phyloP scores from a whole-genome alignment of 805 yeast genomes.

The Kurtzmaniella cleridarum region DNA sequence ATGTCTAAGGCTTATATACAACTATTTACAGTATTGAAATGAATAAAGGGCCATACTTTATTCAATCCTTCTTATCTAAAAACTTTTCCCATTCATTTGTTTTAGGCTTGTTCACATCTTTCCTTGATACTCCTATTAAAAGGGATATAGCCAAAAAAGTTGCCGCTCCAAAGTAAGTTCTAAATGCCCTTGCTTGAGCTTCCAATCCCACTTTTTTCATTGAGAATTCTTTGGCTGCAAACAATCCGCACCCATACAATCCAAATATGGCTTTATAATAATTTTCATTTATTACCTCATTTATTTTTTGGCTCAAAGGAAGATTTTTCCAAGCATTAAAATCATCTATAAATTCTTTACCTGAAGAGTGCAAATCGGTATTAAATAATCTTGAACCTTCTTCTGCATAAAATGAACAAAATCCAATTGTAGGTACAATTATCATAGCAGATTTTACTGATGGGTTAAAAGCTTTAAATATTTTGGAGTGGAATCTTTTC shows the following conservation, averaged over 20 bases:
- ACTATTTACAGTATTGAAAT: too few relatives aligned
- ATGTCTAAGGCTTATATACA: too few relatives aligned
- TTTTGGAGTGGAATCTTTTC: constrained; percentile 26
- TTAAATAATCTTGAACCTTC: constrained; percentile 42
- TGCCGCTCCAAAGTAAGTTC: not conserved
- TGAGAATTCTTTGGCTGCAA: constrained; percentile 1
- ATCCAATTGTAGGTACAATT: constrained; percentile 34
- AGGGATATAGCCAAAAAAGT: not conserved
- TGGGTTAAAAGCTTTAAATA: constrained; percentile 31
- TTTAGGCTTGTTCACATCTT: not conserved
- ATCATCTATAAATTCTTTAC: constrained; percentile 27
- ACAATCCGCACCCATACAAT: constrained; percentile 36
- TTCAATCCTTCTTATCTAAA: not conserved
- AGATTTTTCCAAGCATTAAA: constrained; percentile 29
- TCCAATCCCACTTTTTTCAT: not conserved
- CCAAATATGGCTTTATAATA: constrained; percentile 32
- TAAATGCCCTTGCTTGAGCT: constrained; percentile 1
- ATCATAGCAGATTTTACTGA: constrained; percentile 33
- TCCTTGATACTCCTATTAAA: constrained; percentile 1
- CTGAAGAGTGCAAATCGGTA: constrained; percentile 28
- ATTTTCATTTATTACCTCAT: constrained; percentile 23
- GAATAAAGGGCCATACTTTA: too few relatives aligned
- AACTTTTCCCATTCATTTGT: constrained; percentile 3
- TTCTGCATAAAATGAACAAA: constrained; percentile 38
- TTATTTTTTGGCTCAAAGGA: constrained; percentile 23